Evolutionary conservation across 345 rosid genomes (phyloP).

Genomic region (Dimocarpus longan): DNA sequence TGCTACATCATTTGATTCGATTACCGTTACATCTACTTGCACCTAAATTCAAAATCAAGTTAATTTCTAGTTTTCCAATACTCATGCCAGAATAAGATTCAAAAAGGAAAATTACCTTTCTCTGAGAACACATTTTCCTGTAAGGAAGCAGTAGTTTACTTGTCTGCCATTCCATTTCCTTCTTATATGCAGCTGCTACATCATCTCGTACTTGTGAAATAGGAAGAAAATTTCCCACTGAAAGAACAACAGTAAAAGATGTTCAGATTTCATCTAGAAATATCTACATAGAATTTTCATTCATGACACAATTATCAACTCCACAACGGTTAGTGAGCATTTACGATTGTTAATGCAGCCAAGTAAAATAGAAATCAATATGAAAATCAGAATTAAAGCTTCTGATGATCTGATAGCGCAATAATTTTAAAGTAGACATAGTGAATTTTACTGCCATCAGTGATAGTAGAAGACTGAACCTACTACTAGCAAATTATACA

Average conservation of each 20-base stretch:
- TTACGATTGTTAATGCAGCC: background rate
- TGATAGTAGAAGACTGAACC: background rate
- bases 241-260: conserved; percentile 19
- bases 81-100: background rate
- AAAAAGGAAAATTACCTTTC: conserved; percentile 49
- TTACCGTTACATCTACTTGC: conserved; percentile 51
- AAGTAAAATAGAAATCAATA: background rate
- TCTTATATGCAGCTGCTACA: conserved; percentile 70
- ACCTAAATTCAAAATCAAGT: conserved; percentile 43
- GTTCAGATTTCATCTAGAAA: background rate
- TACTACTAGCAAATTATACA: background rate
- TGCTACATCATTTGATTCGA: conserved; percentile 71
- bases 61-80: conserved; percentile 6
- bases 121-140: conserved; percentile 62
- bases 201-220: conserved; percentile 76
- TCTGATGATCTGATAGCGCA: no score
- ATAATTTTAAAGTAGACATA: no score
- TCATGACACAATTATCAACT: background rate
- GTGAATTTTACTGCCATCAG: background rate
- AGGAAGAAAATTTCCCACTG: conserved; percentile 79
- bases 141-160: conserved; percentile 62
- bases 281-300: background rate
- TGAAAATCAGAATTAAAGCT: no score
- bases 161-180: conserved; percentile 69
- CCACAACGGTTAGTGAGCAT: background rate